A percentile compares a stretch with the other conserved stretches of the same genome.
These are phyloP conservation scores for Candida dajiaensis DNA, from an alignment of 805 yeast species.

Conservation along the genomic window DNA sequence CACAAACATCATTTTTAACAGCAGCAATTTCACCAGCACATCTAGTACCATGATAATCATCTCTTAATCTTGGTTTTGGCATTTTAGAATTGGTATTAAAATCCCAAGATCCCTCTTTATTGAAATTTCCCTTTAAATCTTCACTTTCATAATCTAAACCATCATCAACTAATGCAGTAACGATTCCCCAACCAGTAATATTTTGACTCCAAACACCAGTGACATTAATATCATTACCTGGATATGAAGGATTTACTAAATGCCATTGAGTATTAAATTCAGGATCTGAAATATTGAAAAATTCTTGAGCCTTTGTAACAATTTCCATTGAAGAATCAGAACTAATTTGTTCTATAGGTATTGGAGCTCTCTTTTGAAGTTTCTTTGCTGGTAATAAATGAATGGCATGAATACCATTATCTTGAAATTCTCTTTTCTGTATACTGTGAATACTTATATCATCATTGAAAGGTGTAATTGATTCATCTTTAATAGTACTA, in stretches of 20 bases:
- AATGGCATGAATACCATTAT: constrained; percentile 37
- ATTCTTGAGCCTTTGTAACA: constrained; percentile 39
- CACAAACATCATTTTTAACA: constrained; percentile 76
- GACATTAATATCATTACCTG: constrained; percentile 85
- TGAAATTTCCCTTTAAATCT: constrained; percentile 68
- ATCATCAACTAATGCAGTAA: constrained; percentile 89
- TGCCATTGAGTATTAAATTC: constrained; percentile 88
- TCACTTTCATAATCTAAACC: constrained; percentile 80
- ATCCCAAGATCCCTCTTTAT: constrained; percentile 85
- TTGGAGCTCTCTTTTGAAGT: constrained; percentile 54
- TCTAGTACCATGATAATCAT: constrained; percentile 93
- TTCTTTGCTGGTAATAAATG: constrained; percentile 49
- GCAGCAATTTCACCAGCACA: constrained; percentile 98
- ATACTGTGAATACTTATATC: constrained; percentile 12
- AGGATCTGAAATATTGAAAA: constrained; percentile 74
- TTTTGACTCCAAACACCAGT: constrained; percentile 78
- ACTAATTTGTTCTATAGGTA: constrained; percentile 32
- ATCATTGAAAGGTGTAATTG: constrained; percentile 6
- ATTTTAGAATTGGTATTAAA: constrained; percentile 68
- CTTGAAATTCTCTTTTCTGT: constrained; percentile 14
- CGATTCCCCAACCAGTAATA: constrained; percentile 75
- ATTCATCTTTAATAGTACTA: constrained; percentile 37
- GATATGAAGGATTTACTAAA: constrained; percentile 62
- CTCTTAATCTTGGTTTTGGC: constrained; percentile 75
- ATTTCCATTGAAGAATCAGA: constrained; percentile 47